Percentiles rank a stretch among this genome's conserved stretches.
Conservation (phyloP, 1,284 basidiomycete genomes). For the Tilletiaria anomala region DNA sequence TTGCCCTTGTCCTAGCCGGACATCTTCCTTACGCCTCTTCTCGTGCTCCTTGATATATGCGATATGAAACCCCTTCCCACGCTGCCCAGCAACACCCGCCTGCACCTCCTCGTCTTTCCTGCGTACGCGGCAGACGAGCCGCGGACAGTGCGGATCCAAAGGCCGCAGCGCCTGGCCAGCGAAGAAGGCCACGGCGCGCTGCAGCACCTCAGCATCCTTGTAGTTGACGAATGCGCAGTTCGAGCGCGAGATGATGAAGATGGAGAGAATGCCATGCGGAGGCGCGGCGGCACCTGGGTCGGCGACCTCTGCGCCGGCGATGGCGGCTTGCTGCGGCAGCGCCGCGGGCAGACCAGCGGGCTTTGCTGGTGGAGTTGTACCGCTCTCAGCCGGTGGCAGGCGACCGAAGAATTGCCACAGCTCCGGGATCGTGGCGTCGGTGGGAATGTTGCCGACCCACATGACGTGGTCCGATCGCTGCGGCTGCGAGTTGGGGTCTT, state of each 20-base stretch:
- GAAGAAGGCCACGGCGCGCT: conserved; percentile 57
- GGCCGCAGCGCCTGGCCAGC: conserved; percentile 55
- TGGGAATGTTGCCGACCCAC: conserved; percentile 82
- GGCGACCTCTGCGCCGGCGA: neutral
- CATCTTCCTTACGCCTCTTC: no score
- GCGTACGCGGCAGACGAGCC: conserved; percentile 71
- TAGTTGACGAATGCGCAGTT: conserved; percentile 91
- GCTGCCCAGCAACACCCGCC: conserved; percentile 78
- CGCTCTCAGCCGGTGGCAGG: no score
- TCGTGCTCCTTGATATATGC: no score
- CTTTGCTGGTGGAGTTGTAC: no score
- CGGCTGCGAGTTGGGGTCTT: no score
- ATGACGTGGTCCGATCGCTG: conserved; percentile 87
- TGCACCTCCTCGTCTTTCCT: conserved; percentile 70
- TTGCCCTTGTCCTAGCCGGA: no score
- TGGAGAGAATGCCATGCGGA: conserved; percentile 57
- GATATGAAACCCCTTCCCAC: conserved; percentile 69
- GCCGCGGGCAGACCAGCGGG: no score
- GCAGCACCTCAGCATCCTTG: conserved; percentile 51
- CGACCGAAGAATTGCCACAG: conserved; percentile 82
- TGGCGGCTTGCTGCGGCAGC: neutral
- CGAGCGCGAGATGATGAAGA: conserved; percentile 81
- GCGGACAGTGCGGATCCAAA: conserved; percentile 56
- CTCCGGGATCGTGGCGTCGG: conserved; percentile 70
- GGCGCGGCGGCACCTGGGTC: neutral